Evolutionary conservation across 805 yeast genomes (phyloP), one percentile per base, ranked within the genome.

Genomic region (Candida takata): DNA sequence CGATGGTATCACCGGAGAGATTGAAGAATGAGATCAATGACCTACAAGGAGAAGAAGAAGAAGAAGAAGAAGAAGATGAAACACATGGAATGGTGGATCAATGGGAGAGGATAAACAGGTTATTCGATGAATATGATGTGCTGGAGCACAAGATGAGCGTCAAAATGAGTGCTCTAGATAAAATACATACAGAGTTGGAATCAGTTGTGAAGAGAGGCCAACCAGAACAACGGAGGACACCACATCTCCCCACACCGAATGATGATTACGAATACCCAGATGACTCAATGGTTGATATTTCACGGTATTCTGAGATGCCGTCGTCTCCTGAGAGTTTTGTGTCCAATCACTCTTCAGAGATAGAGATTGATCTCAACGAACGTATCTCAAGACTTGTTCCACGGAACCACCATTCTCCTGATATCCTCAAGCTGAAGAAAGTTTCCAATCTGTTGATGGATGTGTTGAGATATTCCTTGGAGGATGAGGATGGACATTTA

Each of bases 261-360:
- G 52, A 44, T 17, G 46, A 44, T n/a, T n/a, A n/a, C 17, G 30
- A 16, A 11, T 15, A 24, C 12, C 6, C 10, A 7, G 30, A 36
- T 17, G 31, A 27, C 14, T 13, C 13, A 26, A 15, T 18, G 4
- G 18, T 20, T 34, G 21, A 16, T 16, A 15, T 19, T 10, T 31
- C 26, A 13, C 20, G 27, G 14, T 23, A 34, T 15, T 16, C 29
- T 6, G 36, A 44, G 20, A 29, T 43, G 4, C 51, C 55, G 4
- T 51, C 55, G 4, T 51, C 53, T 6, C 53, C 53, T 2, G 48
- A 41, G 20, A 43, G 47, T 2, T 37, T 34, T n/a, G n/a, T n/a
- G n/a, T 1, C 48, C 52, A 12, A 37, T 24, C 26, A 35, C 14
- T 32, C 37, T 1, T 36, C 44, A 10, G 47, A 49, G n/a, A 8